A percentile compares a stretch with the other conserved stretches of the same genome.
Evolutionary conservation across 768 basidiomycete species (phyloP).

Genomic region (Wakefieldia striispora): DNA sequence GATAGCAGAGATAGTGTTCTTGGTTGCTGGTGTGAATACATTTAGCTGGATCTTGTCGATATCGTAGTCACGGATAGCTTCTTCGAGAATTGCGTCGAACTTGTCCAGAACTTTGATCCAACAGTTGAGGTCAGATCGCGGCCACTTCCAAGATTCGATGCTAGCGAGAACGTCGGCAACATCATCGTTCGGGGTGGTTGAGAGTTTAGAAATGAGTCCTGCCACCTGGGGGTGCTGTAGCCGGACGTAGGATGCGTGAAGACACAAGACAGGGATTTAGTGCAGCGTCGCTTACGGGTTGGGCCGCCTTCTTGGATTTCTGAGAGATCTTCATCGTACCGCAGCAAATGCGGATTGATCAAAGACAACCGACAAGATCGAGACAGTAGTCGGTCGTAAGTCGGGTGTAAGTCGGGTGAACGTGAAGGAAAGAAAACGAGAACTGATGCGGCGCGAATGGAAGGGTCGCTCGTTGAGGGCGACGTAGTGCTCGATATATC

Average conservation of each 20-base stretch:
- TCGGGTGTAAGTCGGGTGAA: slow-evolving; percentile 5
- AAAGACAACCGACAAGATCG: slow-evolving; percentile 8
- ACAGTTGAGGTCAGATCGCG: slow-evolving; percentile 92
- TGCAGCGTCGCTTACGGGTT: slow-evolving; percentile 57
- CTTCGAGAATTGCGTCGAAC: slow-evolving; percentile 87
- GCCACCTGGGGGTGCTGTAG: slow-evolving; percentile 73
- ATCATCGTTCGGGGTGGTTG: slow-evolving; percentile 66
- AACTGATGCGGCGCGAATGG: slow-evolving; percentile 1
- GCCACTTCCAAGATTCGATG: slow-evolving; percentile 89
- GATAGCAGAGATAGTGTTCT: slow-evolving; percentile 75
- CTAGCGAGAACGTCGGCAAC: slow-evolving; percentile 63
- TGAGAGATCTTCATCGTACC: slow-evolving; percentile 85
- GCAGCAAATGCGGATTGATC: slow-evolving; percentile 42
- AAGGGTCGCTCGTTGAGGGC: slow-evolving; percentile 15
- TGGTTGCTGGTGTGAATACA: slow-evolving; percentile 71
- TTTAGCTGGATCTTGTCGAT: slow-evolving; percentile 82
- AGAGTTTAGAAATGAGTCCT: slow-evolving; percentile 72
- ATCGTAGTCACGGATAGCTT: slow-evolving; percentile 78
- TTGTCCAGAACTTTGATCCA: slow-evolving; percentile 97
- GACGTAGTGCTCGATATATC: slow-evolving; percentile 31
- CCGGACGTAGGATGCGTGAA: slow-evolving; percentile 8
- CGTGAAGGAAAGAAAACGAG: slow-evolving; percentile 14
- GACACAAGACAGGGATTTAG: slow-evolving; percentile 1
- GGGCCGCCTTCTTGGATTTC: slow-evolving; percentile 77
- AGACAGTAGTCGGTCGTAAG: not conserved